These are phyloP conservation scores for Aureobasidium zeae DNA, from an alignment of 2,329 filamentous ascomycete genomes.

Conservation along the genomic window DNA sequence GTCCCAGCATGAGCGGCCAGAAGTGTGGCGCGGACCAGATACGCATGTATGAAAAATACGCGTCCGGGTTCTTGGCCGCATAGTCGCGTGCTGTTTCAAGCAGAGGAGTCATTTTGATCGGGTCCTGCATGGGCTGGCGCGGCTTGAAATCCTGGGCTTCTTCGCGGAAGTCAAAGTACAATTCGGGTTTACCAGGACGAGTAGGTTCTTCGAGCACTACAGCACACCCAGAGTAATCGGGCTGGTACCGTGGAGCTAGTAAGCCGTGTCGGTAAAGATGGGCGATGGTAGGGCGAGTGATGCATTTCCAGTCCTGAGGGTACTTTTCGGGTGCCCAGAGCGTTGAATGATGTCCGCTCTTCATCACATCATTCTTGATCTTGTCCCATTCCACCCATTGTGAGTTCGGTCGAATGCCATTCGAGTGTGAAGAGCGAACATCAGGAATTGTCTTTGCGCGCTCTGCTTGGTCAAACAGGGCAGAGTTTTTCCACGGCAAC, in stretches of 20 bases:
- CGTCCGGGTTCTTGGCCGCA: slow-evolving; percentile 19
- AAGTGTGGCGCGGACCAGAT: slow-evolving; percentile 43
- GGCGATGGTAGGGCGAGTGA: slow-evolving; percentile 35
- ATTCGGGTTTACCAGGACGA: slow-evolving; percentile 28
- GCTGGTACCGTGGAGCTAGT: slow-evolving; percentile 28
- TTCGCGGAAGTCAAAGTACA: slow-evolving; percentile 38
- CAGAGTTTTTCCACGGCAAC: slow-evolving; percentile 27
- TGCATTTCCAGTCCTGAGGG: slow-evolving; percentile 18
- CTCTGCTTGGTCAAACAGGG: slow-evolving; percentile 34
- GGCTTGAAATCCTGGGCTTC: slow-evolving; percentile 21
- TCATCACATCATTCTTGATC: slow-evolving; percentile 18
- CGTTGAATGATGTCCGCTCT: not conserved
- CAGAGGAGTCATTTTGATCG: slow-evolving; percentile 27
- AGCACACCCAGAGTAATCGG: slow-evolving; percentile 30
- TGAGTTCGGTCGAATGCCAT: slow-evolving; percentile 26
- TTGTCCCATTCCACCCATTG: slow-evolving; percentile 31
- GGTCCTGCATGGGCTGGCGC: slow-evolving; percentile 27
- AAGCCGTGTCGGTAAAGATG: slow-evolving; percentile 41
- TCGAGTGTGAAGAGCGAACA: slow-evolving; percentile 31
- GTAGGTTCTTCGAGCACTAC: slow-evolving; percentile 31
- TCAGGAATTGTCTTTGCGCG: slow-evolving; percentile 33
- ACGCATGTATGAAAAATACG: slow-evolving; percentile 37
- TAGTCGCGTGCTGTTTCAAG: slow-evolving; percentile 28
- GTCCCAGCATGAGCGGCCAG: slow-evolving; percentile 40
- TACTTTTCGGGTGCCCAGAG: slow-evolving; percentile 20